Evolutionary conservation across 345 rosid species (phyloP), one percentile per base, ranked within the genome.

Genomic region (Rhodamnia rubescens): DNA sequence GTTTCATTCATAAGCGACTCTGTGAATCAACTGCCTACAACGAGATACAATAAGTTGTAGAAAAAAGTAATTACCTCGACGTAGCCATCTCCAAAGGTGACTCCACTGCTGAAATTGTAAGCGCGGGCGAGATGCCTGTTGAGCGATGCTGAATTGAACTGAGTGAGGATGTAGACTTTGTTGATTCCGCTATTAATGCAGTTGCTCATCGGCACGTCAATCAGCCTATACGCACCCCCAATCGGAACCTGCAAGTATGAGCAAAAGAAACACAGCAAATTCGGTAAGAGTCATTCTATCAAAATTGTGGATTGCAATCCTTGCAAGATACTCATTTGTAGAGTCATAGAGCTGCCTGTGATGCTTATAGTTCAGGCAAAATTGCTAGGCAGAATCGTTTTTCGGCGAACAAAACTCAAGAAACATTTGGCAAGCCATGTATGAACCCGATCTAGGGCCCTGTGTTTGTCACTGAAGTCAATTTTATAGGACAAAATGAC

Each of bases 131-230:
- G 91, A 89, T 97, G 99, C 86, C 98, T 92, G 87, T 97, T 95
- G 84, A 97, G 92, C 40, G 98, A 97, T 49, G 96, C 95, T 13
- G 98, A 95, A 92, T 97, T 97, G 87, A 89, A 95, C 74, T 95
- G 99, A 58, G 99, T 97, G 86, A 95, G 99, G 90, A 95, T 95
- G 92, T 97, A 95, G 20, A 97, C 93, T 85, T 95, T 95, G 95
- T 95, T 97, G 91, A 97, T 91, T 83, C 99, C 98, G 53, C 98
- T 94, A 91, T 95, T 94, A 64, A 95, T 96, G 92, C 99, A 95
- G 90, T 97, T 97, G 92, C 98, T 97, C 99, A 97, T 97, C 10
- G 99, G 99, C 89, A 97, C 99, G 88, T 95, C 99, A 81, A 97
- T 95, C 88, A 97, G 92, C 91, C 99, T 92, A 88, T 97, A 97